Evolutionary conservation across 2,329 filamentous ascomycete species (phyloP), one percentile per base, ranked within the genome.

Genomic region (Penicillium paneum): DNA sequence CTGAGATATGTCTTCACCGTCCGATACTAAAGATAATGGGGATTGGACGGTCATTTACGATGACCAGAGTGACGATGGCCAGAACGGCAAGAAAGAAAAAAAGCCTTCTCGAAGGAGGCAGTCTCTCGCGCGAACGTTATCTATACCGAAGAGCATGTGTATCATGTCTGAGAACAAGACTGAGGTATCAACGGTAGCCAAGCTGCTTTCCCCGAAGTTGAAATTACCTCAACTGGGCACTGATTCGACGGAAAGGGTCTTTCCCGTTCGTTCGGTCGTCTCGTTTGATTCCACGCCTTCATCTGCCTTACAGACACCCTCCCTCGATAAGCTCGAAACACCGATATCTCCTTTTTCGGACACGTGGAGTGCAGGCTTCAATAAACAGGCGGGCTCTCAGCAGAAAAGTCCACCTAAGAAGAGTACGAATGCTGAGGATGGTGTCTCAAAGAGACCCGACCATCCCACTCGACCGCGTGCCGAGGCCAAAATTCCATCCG

Each of bases 191-290:
- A 56, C 56, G 0, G 49, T 62, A 17, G 53, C 59, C 0, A 58
- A 61, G 34, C 38, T 61, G 0, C 32, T 50, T 17, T 54, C 60
- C n/a, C 41, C 60, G 5, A 62, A 56, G 31, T 41, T 65, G 35
- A 64, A 62, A 17, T 52, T 71, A 6, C 65, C 68, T 19, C 58
- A 58, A 8, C 49, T 73, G 13, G 67, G 68, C 41, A 65, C 63
- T 11, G 66, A 67, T 6, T 64, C 65, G 2, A 62, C 76, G 34
- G 81, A 92, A 65, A 82, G 88, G 47, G 87, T 93, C n/a, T 93
- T 90, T 53, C 89, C 89, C 15, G 88, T 93, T 31, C 83, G 88
- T 45, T 91, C 88, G 12, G 86, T 89, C 39, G 79, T 93, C 32
- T 89, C 84, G 11, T 83, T 92, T 36, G 85, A 89, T 64, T 83